These are phyloP conservation scores for Geotrichum siamense DNA, from an alignment of 1,139 yeast genomes.

Conservation along the genomic window DNA sequence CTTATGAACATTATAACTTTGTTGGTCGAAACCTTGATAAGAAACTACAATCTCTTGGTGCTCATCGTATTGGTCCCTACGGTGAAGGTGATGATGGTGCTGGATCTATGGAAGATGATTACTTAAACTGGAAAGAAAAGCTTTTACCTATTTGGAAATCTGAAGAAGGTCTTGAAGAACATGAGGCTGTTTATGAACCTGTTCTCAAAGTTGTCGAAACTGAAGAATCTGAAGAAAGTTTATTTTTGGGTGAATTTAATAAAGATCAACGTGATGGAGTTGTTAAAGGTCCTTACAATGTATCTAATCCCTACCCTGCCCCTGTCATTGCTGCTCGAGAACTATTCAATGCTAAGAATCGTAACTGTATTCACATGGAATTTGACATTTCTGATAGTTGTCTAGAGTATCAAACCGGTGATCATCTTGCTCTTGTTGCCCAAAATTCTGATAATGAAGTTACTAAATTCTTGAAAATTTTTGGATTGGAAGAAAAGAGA, in stretches of 20 bases:
- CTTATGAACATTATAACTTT: slow-evolving; percentile 85
- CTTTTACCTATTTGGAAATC: slow-evolving; percentile 61
- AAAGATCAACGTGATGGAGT: slow-evolving; percentile 48
- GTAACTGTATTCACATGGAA: slow-evolving; percentile 87
- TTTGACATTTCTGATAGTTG: slow-evolving; percentile 68
- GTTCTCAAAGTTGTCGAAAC: slow-evolving; percentile 45
- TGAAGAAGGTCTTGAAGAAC: slow-evolving; percentile 62
- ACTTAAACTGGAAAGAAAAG: slow-evolving; percentile 82
- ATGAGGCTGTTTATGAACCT: slow-evolving; percentile 72
- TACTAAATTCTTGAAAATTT: slow-evolving; percentile 52
- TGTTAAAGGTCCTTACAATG: slow-evolving; percentile 73
- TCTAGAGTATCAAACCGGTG: slow-evolving; percentile 87
- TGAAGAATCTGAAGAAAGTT: slow-evolving; percentile 38
- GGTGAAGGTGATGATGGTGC: slow-evolving; percentile 95
- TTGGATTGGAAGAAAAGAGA: slow-evolving; percentile 51
- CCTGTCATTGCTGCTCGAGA: slow-evolving; percentile 56
- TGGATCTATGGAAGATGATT: slow-evolving; percentile 94
- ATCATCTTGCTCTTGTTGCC: slow-evolving; percentile 93
- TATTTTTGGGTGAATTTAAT: slow-evolving; percentile 83
- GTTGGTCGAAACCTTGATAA: slow-evolving; percentile 59
- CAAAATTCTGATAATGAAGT: slow-evolving; percentile 77
- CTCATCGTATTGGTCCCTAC: slow-evolving; percentile 57
- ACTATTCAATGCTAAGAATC: slow-evolving; percentile 55
- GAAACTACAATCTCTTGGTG: slow-evolving; percentile 56
- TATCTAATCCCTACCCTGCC: slow-evolving; percentile 77